Evolutionary conservation across 2,329 filamentous ascomycete genomes (phyloP), one percentile per base, ranked within the genome.

Genomic region (Fonsecaea pedrosoi): DNA sequence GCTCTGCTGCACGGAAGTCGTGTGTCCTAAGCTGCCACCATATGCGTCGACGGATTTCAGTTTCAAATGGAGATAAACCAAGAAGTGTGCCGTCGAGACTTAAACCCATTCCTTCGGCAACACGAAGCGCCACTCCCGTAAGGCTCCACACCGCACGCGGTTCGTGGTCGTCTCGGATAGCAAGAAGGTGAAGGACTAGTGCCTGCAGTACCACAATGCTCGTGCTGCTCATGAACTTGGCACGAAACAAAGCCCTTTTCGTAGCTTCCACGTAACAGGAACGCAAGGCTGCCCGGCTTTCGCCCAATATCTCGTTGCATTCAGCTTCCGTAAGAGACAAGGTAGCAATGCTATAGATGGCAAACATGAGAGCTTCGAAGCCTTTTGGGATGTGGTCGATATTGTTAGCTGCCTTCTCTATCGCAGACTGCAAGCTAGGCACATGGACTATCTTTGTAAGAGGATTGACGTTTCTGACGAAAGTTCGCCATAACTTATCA

Each of bases 51-150:
- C 88, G 83, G 82, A 90, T 90, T 73, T 91, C 87, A 2, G 85
- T 85, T 72, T 90, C 87, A 71, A 89, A 89, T 0, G 87, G 86
- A 0, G 84, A 80, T 1, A 90, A 78, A 1, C 83, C 84, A 5
- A 88, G 78, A 18, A 78, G 75, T 66, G 84, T 83, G 40, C 87
- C 87, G 66, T 90, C 88, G 12, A 86, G 82, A 67, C 90, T 87
- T 56, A 90, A 81, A 0, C 89, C 89, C 82, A 90, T 88, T 73
- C 88, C 88, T 73, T 89, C 86, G 0, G 87, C 88, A 60, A 90
- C 86, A 21, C 89, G 84, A 38, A 90, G 81, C 4, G 87, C 81
- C 15, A 87, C 80, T 4, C 87, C 87, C 60, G 85, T 86, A 25
- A 90, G 73, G 53, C 88, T 83, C 85, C 86, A 89, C 4, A 85